Conservation (phyloP, 2,329 filamentous ascomycete genomes). For the Hypoxylon sp. region DNA sequence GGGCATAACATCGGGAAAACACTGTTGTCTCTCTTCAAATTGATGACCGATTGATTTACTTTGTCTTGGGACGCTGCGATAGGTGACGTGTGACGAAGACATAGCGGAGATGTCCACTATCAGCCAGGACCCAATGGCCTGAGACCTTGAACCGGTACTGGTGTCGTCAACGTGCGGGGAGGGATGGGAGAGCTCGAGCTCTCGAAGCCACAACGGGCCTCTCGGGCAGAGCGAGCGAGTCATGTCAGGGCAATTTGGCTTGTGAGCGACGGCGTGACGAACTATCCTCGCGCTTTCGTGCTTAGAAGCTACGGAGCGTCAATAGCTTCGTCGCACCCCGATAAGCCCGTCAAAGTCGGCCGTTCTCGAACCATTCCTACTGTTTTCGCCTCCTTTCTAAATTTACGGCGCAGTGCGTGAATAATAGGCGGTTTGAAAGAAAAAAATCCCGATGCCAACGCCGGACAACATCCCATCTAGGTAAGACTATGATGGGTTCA, state of each 20-base stretch:
- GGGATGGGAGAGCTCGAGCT: background rate
- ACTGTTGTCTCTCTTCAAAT: background rate
- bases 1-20: constrained; percentile 16
- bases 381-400: background rate
- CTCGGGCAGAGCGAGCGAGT: constrained; percentile 14
- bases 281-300: background rate
- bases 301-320: constrained; percentile 9
- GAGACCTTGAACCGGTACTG: background rate
- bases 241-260: constrained; percentile 6
- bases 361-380: constrained; percentile 1
- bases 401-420: background rate
- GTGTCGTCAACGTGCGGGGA: background rate
- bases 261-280: background rate
- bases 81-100: too few relatives aligned
- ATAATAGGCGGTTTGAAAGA: background rate
- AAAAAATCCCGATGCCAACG: constrained; percentile 16
- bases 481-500: constrained; percentile 10
- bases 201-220: background rate
- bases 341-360: background rate
- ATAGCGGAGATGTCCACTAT: background rate
- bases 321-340: constrained; percentile 12
- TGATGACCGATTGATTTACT: background rate
- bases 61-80: background rate
- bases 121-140: background rate
- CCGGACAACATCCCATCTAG: constrained; percentile 17